Percentiles rank a stretch among this genome's conserved stretches.
Conservation (phyloP, 2,329 filamentous ascomycete genomes). For the Xenosphaeropsis pyriputrescens region DNA sequence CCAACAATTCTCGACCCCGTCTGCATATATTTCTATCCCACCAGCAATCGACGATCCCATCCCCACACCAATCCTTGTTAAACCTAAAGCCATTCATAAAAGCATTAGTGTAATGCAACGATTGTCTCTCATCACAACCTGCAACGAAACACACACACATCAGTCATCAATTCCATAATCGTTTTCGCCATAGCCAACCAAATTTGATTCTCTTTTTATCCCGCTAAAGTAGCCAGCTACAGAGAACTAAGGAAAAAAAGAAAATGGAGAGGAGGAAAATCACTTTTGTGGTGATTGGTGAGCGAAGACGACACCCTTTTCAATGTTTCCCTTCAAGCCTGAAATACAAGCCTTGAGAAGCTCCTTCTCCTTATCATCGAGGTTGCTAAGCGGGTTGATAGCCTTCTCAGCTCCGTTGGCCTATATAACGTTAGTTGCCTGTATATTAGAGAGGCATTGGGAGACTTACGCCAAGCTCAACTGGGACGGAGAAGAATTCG, state of each 20-base stretch:
- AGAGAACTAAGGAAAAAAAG: conserved; percentile 2
- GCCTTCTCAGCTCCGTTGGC: conserved; percentile 76
- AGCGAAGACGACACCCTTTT: conserved; percentile 84
- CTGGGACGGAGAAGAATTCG: conserved; percentile 92
- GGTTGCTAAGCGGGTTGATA: conserved; percentile 59
- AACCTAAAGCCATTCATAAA: no score
- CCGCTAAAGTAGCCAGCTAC: no score
- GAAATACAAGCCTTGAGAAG: conserved; percentile 62
- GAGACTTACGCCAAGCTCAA: conserved; percentile 83
- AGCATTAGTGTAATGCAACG: no score
- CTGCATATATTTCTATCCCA: no score
- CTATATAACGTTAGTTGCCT: conserved; percentile 30
- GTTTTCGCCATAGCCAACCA: no score
- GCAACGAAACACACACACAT: no score
- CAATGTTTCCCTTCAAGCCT: conserved; percentile 83
- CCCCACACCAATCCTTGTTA: no score
- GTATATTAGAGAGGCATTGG: neutral
- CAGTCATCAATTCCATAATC: no score
- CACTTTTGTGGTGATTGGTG: conserved; percentile 82
- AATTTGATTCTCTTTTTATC: no score
- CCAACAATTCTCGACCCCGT: no score
- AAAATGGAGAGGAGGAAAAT: conserved; percentile 26
- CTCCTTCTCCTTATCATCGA: conserved; percentile 79
- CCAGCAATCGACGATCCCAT: no score
- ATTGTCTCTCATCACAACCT: no score